Percentiles rank a stretch among this genome's conserved stretches.
phyloP scores from a whole-genome alignment of 306 rosid genomes.

The Macrotyloma uniflorum region DNA sequence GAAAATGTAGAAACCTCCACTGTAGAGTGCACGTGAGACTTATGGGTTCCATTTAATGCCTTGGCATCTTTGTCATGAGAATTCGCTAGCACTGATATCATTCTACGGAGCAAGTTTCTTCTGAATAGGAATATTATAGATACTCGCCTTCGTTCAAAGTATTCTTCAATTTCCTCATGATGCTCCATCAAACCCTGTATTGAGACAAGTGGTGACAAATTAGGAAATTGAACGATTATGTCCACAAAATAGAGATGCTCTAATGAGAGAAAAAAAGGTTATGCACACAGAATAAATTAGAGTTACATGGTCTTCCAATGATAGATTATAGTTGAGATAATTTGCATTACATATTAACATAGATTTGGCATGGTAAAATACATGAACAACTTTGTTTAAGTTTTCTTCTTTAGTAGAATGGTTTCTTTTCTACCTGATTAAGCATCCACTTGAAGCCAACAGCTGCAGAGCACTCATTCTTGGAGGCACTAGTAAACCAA shows the following conservation, averaged over 20 bases:
- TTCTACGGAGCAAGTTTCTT: conserved; percentile 68
- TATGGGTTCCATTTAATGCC: conserved; percentile 68
- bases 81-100: conserved; percentile 71
- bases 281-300: too few relatives aligned
- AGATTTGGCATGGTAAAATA: too few relatives aligned
- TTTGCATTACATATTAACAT: too few relatives aligned
- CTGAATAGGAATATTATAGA: conserved; percentile 61
- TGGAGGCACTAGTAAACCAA: conserved; percentile 10
- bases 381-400: neutral
- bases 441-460: conserved; percentile 23
- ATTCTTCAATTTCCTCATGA: conserved; percentile 57
- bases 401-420: neutral
- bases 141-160: conserved; percentile 56
- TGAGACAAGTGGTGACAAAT: too few relatives aligned
- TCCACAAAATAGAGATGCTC: neutral
- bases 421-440: neutral
- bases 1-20: conserved; percentile 43
- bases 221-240: neutral
- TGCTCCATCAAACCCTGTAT: conserved; percentile 54
- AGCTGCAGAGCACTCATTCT: conserved; percentile 9
- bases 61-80: conserved; percentile 60
- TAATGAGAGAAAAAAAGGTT: too few relatives aligned
- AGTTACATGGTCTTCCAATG: too few relatives aligned
- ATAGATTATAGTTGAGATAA: too few relatives aligned
- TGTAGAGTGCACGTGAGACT: conserved; percentile 67